These are phyloP conservation scores for Heimioporus punctisporus DNA, from an alignment of 1,284 basidiomycete genomes.

Conservation along the genomic window DNA sequence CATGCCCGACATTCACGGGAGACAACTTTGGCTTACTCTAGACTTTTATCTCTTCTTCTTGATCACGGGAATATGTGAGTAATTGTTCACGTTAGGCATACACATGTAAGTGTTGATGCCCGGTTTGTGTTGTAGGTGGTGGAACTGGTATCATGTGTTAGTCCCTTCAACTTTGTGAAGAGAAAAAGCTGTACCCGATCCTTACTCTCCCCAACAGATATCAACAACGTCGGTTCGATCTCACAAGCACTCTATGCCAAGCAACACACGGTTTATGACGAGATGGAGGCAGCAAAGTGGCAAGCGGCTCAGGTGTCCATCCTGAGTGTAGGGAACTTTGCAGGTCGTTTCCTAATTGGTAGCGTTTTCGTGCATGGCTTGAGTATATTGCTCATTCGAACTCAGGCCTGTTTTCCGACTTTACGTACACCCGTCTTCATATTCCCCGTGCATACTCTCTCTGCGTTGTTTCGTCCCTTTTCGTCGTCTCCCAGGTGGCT, in stretches of 20 bases:
- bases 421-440: conserved; percentile 56
- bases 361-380: neutral
- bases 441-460: conserved; percentile 76
- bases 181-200: too few species aligned
- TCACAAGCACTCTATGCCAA: conserved; percentile 83
- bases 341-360: conserved; percentile 83
- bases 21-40: conserved; percentile 41
- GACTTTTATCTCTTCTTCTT: conserved; percentile 81
- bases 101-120: neutral
- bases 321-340: conserved; percentile 85
- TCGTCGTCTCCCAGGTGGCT: conserved; percentile 72
- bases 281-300: conserved; percentile 66
- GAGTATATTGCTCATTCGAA: neutral
- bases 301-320: conserved; percentile 89
- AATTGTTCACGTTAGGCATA: neutral
- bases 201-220: conserved; percentile 50
- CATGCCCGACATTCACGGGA: conserved; percentile 49
- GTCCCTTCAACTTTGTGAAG: conserved; percentile 22
- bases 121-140: conserved; percentile 57
- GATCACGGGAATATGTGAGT: conserved; percentile 72
- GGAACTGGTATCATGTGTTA: conserved; percentile 91
- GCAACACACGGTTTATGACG: conserved; percentile 65
- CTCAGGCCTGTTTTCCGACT: conserved; percentile 75
- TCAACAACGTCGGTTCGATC: conserved; percentile 96
- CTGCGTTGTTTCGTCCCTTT: conserved; percentile 62